Base-by-base conservation (phyloP, 2,329 filamentous ascomycete genomes). In the Leptodontidium sp. region DNA sequence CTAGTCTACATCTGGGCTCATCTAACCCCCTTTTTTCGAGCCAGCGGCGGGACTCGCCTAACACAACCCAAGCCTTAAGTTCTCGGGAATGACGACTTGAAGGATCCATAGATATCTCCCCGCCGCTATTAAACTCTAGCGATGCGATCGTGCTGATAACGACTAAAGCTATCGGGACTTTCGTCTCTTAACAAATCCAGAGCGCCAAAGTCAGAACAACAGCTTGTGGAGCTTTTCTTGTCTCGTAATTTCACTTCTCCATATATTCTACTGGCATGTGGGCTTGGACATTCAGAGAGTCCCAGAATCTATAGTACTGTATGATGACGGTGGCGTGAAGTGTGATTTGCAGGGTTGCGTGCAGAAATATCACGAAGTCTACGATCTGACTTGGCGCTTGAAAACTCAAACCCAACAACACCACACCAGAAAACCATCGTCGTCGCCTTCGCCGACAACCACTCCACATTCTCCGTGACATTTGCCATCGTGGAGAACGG, bases 351-450 rank as follows among this genome's bases (percentile, higher is more conserved):
- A 43, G 24, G 58, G 40, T 8, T 35, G 17, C 3, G 15, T 35
- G 45, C 40, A 61, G 24, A 49, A 61, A 49, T n/a, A 32, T 49
- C 40, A 15, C 12, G 8, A 59, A 43, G 17, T 14, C 38, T 17
- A 38, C 17, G 7, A n/a, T n/a, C n/a, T 43, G n/a, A 11, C 55
- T 59, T 59, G 55, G 55, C 55, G 21, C 8, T 21, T 49, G 43
- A 61, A 47, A 47, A 61, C 57, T 61, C 57, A 61, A 61, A 55
- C 52, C 59, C 40, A 32, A 47, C 63, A 65, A 59, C 53, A 65
- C 47, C 61, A 64, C 52, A 50, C 40, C 40, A 9, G 29, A 8
- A 38, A 40, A 59, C 50, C 64, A 58, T 35, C 64, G 40, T 66
- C 64, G 57, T 45, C 55, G 29, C 29, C 24, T 32, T 32, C 8